Percentiles rank a stretch among this genome's conserved stretches.
phyloP scores from a whole-genome alignment of 768 basidiomycete genomes.

The Agaricus sinodeliciosus region DNA sequence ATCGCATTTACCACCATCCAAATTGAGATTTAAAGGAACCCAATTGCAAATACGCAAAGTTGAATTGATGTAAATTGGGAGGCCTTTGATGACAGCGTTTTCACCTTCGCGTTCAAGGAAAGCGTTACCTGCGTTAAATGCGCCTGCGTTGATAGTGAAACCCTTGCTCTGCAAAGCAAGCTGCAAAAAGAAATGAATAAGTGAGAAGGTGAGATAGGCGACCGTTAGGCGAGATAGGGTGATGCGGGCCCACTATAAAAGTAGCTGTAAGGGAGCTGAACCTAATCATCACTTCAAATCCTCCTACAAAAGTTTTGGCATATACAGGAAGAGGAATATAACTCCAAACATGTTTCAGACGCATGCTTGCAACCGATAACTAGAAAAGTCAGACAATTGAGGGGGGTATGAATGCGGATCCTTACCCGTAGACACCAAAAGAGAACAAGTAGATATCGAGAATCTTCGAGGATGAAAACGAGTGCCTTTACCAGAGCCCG shows the following conservation, averaged over 20 bases:
- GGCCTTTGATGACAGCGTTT: conserved; percentile 28
- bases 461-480: conserved; percentile 1
- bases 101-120: conserved; percentile 47
- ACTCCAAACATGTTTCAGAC: conserved; percentile 23
- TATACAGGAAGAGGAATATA: conserved; percentile 22
- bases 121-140: conserved; percentile 43
- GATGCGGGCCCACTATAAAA: conserved; percentile 57
- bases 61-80: conserved; percentile 43
- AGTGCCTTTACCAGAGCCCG: conserved; percentile 3
- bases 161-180: conserved; percentile 63
- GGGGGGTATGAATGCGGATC: not conserved
- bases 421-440: not conserved
- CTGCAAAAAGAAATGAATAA: conserved; percentile 62
- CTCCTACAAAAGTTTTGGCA: conserved; percentile 36
- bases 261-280: not conserved
- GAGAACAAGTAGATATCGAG: not conserved
- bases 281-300: conserved; percentile 15
- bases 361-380: conserved; percentile 13
- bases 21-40: conserved; percentile 37
- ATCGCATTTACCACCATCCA: conserved; percentile 34
- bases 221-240: conserved; percentile 61
- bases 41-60: conserved; percentile 52
- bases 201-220: conserved; percentile 61
- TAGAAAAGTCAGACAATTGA: not conserved
- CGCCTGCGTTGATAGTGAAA: conserved; percentile 55